phyloP scores from a whole-genome alignment of 306 rosid species.

The Cicer chorassanicum region DNA sequence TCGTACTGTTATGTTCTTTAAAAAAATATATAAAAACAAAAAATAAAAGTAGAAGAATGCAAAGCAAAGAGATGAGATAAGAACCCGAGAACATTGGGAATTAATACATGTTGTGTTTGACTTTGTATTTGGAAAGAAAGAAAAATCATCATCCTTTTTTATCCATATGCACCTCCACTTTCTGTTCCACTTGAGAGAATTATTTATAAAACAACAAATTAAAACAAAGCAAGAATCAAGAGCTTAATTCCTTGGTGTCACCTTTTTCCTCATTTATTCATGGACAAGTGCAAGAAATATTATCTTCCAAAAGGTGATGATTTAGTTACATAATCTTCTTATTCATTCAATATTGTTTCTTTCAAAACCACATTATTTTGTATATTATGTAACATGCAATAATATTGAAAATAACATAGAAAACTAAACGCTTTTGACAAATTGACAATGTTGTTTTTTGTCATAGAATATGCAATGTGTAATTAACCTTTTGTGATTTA shows the following conservation, averaged over 20 bases:
- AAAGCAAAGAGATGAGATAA: too few species aligned
- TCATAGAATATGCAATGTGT: background rate
- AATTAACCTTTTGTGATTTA: background rate
- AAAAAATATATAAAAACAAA: too few species aligned
- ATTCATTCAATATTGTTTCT: background rate
- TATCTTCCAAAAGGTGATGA: conserved; percentile 9
- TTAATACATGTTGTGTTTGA: background rate
- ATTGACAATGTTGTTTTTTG: background rate
- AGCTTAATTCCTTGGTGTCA: background rate
- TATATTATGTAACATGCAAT: background rate
- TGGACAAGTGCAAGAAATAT: conserved; percentile 2
- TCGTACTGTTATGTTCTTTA: too few species aligned
- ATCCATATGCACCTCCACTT: background rate
- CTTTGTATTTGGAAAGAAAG: background rate
- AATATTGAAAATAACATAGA: background rate
- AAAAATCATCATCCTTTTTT: background rate
- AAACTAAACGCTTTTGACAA: background rate
- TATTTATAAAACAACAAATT: background rate
- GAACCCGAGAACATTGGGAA: too few species aligned
- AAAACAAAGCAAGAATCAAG: background rate
- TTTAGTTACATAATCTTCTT: background rate
- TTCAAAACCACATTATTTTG: background rate
- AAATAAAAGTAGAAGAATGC: too few species aligned
- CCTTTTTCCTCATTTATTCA: background rate
- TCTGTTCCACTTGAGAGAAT: background rate